Evolutionary conservation across 371 early-diverging fungal species (phyloP), one percentile per base, ranked within the genome.

Genomic region (Sanchytrium tribonematis): DNA sequence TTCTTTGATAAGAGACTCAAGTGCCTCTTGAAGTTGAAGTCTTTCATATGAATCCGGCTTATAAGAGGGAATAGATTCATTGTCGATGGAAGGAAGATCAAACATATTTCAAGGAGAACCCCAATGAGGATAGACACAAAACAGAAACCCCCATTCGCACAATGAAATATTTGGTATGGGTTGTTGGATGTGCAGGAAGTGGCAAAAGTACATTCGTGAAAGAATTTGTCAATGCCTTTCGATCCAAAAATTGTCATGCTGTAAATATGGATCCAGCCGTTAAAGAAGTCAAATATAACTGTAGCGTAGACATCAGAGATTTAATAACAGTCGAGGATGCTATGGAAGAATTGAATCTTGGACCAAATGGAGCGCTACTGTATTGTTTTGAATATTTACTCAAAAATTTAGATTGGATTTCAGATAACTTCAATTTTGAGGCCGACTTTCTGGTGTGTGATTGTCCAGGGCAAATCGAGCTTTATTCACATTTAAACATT

Each of bases 391-490:
- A 97, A 84, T 90, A 87, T 74, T 79, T 97, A 66, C 78, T 90
- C 72, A 87, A 94, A 69, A 97, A 97, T 75, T 78, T 96, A 30
- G 96, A 93, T 76, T 97, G 95, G 89, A 77, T 97, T 5, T 91
- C 94, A 76, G 89, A 95, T 68, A 90, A 92, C 75, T 78, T 92
- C 68, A 82, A 85, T 69, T 91, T 84, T 72, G 88, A 90, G 66
- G 94, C 95, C 74, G 94, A 95, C 71, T 97, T 92, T 74, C 78
- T 97, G 69, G 87, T 99, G 66, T 85, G 98, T 71, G 99, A 99
- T 77, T 97, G 97, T 74, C 99, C 99, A n/a, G 99, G 99, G 0
- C 98, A 98, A 78, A 94, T 98, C 69, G 98, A 99, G 78, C 82
- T 98, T 65, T 99, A 98, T 78, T 93, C 98, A n/a, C 97, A 98